phyloP scores from a whole-genome alignment of 2,329 filamentous ascomycete species.

The Colletotrichum sublineola region DNA sequence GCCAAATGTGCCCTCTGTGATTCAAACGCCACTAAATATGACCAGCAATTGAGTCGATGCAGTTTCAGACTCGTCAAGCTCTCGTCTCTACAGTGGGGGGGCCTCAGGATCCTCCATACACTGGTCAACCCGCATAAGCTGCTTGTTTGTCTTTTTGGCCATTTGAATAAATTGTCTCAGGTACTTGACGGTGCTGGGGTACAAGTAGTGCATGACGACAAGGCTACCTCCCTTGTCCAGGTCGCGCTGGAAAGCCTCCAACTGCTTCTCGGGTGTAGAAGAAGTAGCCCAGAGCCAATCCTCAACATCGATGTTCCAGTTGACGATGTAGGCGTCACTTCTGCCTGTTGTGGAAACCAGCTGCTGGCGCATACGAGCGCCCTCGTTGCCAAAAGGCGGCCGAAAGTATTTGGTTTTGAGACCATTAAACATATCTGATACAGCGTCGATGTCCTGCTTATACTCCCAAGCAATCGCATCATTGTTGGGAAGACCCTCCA shows the following conservation, averaged over 20 bases:
- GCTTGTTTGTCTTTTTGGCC: constrained; percentile 73
- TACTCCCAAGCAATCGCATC: constrained; percentile 73
- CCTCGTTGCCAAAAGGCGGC: constrained; percentile 77
- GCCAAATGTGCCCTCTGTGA: not conserved
- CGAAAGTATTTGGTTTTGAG: constrained; percentile 69
- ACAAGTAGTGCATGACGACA: constrained; percentile 79
- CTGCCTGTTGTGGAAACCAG: constrained; percentile 66
- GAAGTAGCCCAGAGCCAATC: constrained; percentile 77
- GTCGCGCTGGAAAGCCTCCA: constrained; percentile 75
- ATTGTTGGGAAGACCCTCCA: constrained; percentile 68
- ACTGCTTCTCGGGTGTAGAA: constrained; percentile 74
- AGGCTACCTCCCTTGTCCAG: constrained; percentile 72
- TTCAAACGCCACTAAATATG: not conserved
- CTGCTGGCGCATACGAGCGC: constrained; percentile 74
- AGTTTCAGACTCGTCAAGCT: not conserved
- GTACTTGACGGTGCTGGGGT: constrained; percentile 74
- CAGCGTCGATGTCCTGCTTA: constrained; percentile 66
- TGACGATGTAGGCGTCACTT: constrained; percentile 70
- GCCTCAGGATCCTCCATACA: constrained; percentile 54
- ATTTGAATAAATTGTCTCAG: constrained; percentile 74
- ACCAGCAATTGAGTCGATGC: not conserved
- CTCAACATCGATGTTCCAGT: constrained; percentile 79
- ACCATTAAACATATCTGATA: constrained; percentile 54
- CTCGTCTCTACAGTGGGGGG: constrained; percentile 46
- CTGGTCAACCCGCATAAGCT: constrained; percentile 59